Percentiles rank a stretch among this genome's conserved stretches.
These are phyloP conservation scores for Aspergillus sparsus DNA, from an alignment of 495 filamentous ascomycete species.

Conservation along the genomic window DNA sequence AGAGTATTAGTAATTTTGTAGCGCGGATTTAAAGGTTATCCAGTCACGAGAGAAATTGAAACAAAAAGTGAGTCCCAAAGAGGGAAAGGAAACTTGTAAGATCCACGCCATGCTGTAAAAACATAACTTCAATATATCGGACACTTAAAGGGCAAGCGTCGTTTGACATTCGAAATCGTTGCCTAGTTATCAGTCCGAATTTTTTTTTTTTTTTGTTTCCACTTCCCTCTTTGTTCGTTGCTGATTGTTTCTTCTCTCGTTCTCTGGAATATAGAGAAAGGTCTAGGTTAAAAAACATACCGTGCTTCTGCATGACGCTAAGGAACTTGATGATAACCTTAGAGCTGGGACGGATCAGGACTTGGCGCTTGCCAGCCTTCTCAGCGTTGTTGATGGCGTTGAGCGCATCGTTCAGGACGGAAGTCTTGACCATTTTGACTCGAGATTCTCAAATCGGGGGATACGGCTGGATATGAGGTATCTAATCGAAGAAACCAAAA, in stretches of 20 bases:
- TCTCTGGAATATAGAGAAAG: constrained; percentile 11
- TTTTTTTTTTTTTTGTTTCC: constrained; percentile 10
- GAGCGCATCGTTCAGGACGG: constrained; percentile 97
- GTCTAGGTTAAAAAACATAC: constrained; percentile 60
- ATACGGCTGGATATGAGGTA: constrained; percentile 67
- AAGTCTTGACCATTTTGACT: constrained; percentile 95
- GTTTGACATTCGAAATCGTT: constrained; percentile 75
- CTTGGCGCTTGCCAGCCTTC: constrained; percentile 98
- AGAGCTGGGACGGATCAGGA: constrained; percentile 91
- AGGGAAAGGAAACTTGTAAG: constrained; percentile 78
- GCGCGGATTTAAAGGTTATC: constrained; percentile 29
- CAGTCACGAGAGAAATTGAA: constrained; percentile 18
- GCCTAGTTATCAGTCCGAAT: constrained; percentile 99
- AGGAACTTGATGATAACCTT: constrained; percentile 99
- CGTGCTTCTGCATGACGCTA: constrained; percentile 97
- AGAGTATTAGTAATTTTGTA: constrained; percentile 42
- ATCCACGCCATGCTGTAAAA: constrained; percentile 63
- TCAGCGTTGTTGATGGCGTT: constrained; percentile 99
- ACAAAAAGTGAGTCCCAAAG: constrained; percentile 46
- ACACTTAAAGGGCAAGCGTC: constrained; percentile 98
- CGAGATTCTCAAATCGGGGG: constrained; percentile 82
- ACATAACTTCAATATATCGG: constrained; percentile 74
- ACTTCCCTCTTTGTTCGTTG: constrained; percentile 5
- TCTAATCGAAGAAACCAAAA: constrained; percentile 52
- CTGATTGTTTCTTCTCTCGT: constrained; percentile 4